These are phyloP conservation scores for Penicillium verrucosum DNA, from an alignment of 2,329 filamentous ascomycete species.

Conservation along the genomic window DNA sequence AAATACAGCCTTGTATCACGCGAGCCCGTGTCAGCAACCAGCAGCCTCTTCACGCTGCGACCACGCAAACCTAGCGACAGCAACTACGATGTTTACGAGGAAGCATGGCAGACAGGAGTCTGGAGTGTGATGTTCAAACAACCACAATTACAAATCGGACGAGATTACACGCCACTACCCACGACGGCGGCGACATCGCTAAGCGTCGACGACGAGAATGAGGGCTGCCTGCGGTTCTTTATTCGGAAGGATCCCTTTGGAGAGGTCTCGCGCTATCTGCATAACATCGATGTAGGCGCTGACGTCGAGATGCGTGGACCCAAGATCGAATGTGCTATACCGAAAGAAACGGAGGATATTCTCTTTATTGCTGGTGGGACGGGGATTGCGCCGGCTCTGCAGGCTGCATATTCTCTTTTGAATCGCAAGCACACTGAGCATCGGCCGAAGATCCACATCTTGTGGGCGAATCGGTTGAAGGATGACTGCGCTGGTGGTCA, in stretches of 20 bases:
- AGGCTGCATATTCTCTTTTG: constrained; percentile 64
- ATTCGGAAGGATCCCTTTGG: constrained; percentile 75
- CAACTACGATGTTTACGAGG: constrained; percentile 40
- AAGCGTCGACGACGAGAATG: constrained; percentile 27
- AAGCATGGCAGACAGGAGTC: constrained; percentile 61
- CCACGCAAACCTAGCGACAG: constrained; percentile 31
- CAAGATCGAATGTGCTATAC: constrained; percentile 63
- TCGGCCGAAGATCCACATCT: constrained; percentile 60
- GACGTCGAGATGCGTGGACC: constrained; percentile 76
- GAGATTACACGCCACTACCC: constrained; percentile 84
- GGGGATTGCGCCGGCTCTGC: constrained; percentile 84
- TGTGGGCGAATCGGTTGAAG: constrained; percentile 74
- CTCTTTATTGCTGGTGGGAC: constrained; percentile 91
- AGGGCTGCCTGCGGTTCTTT: constrained; percentile 63
- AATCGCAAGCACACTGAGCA: constrained; percentile 27
- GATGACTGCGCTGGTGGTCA: constrained; percentile 64
- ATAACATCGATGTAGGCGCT: constrained; percentile 59
- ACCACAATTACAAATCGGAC: constrained; percentile 85
- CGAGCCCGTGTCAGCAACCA: constrained; percentile 46
- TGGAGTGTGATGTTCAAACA: constrained; percentile 95
- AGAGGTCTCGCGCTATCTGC: constrained; percentile 81
- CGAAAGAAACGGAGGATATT: constrained; percentile 56
- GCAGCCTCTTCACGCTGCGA: constrained; percentile 46
- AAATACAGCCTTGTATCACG: constrained; percentile 43
- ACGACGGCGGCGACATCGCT: constrained; percentile 23